Base-by-base conservation (phyloP, 2,329 filamentous ascomycete species). In the Alternaria metachromatica region DNA sequence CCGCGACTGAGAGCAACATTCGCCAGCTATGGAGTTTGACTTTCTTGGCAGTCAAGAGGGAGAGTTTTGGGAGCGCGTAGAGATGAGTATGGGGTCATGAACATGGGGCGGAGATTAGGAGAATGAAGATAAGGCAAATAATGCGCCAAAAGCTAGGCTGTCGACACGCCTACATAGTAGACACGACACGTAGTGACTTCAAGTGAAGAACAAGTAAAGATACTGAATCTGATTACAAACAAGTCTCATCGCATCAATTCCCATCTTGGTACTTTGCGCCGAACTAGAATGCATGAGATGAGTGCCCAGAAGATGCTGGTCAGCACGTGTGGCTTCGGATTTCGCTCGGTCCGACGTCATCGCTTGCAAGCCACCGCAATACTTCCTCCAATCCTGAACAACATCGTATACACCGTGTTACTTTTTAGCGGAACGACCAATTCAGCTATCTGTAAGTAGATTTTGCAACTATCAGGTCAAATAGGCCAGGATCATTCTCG, bases 11-110 rank as follows among this genome's bases (percentile, higher is more conserved):
- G 74, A 85, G 84, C 64, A 82, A 88, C 73, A 82, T 88, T 30
- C 75, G 84, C 44, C 87, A 88, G 75, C 78, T 88, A 20, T 88
- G 86, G 87, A 87, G 85, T 66, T 79, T 88, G 77, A 85, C 85
- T 0, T 88, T 88, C 68, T 77, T 88, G 67, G 85, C 86, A n/a
- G 82, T 88, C 12, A 82, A 71, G 67, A 80, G 83, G 66, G 80
- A 85, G 65, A 56, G 58, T 10, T 73, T 71, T 58, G 26, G 41
- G 5, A 37, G 15, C n/a, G 15, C 3, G 20, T 49, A 37, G 48
- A 45, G 12, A 45, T 45, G 11, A 20, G 5, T n/a, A n/a, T n/a
- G n/a, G n/a, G n/a, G n/a, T n/a, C n/a, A n/a, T n/a, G n/a, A n/a
- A n/a, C n/a, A n/a, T n/a, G n/a, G n/a, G n/a, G n/a, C n/a, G n/a